Evolutionary conservation across 2,329 filamentous ascomycete genomes (phyloP), one percentile per base, ranked within the genome.

Genomic region (Penicillium sp.): DNA sequence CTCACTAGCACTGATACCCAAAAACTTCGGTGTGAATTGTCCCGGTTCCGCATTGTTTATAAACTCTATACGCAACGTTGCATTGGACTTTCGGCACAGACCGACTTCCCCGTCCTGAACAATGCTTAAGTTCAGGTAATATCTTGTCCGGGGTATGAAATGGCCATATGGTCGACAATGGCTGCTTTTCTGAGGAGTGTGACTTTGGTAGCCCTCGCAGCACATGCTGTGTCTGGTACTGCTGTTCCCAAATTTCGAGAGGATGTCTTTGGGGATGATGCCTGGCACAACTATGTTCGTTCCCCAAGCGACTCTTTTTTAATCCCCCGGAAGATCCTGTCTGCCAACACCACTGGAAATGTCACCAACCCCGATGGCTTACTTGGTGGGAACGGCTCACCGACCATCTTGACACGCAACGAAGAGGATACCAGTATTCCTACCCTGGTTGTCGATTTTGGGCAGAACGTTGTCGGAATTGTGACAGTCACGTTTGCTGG

Each of bases 391-490:
- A 27, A 43, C 9, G 31, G 41, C 15, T 46, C 42, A 20, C 41
- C 51, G 18, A 56, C 54, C 27, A 49, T 47, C 27, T 22, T 56
- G 27, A 56, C 40, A 6, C 50, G 46, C 41, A 53, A 46, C 14
- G 44, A 46, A 22, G 47, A 15, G 4, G 46, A 50, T 26, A 22
- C 42, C 33, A 35, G 53, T 31, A 20, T 53, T 11, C 58, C 58
- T 2, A 40, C 47, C 15, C 41, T 60, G n/a, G 44, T 60, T 26
- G 49, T 60, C 26, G 58, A 60, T 20, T 60, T 60, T 23, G 58
- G 58, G 35, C 53, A 58, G 25, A 58, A 60, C 49, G 53, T 56
- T 12, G 58, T 60, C n/a, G 58, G 58, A 2, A 52, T 60, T 22
- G 53, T 58, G 14, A 35, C 54, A 11, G 56, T 60, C 23, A 20